Conservation (phyloP, 1,284 basidiomycete species). For the Marasmius fiardii region DNA sequence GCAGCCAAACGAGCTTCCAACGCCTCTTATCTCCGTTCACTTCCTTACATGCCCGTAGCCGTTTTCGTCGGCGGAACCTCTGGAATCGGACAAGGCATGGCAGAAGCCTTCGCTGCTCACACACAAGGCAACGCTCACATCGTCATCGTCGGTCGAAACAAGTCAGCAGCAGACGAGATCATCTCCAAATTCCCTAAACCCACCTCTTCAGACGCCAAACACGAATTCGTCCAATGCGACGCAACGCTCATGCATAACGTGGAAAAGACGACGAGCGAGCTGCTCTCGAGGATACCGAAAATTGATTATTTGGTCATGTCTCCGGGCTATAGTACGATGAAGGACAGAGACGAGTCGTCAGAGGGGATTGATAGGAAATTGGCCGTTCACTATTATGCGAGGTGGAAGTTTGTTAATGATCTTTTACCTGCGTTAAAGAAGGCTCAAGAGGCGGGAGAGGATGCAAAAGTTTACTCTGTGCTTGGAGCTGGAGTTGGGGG, state of each 20-base stretch:
- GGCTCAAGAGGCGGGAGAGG: conserved; percentile 23
- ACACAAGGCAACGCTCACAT: conserved; percentile 40
- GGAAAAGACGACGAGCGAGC: conserved; percentile 26
- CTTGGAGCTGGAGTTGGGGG: conserved; percentile 8
- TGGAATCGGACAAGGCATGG: conserved; percentile 43
- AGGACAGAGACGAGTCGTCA: conserved; percentile 20
- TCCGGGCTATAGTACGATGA: conserved; percentile 17
- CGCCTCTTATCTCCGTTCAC: conserved; percentile 21
- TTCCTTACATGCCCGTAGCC: conserved; percentile 32
- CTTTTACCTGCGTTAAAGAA: conserved; percentile 25
- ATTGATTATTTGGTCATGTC: conserved; percentile 23
- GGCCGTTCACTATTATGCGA: conserved; percentile 19
- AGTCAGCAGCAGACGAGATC: conserved; percentile 35
- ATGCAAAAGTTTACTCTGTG: conserved; percentile 13
- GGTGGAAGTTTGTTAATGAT: conserved; percentile 23
- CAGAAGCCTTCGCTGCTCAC: conserved; percentile 32
- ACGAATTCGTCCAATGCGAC: conserved; percentile 45
- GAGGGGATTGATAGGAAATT: conserved; percentile 26
- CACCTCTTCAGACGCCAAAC: conserved; percentile 17
- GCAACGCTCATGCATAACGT: conserved; percentile 42
- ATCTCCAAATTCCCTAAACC: conserved; percentile 34
- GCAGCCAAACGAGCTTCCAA: conserved; percentile 31
- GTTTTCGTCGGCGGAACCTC: conserved; percentile 47
- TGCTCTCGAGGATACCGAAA: conserved; percentile 13
- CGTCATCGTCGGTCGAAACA: conserved; percentile 44